Base-by-base conservation (phyloP, 2,329 filamentous ascomycete species). In the Periconia sp. region DNA sequence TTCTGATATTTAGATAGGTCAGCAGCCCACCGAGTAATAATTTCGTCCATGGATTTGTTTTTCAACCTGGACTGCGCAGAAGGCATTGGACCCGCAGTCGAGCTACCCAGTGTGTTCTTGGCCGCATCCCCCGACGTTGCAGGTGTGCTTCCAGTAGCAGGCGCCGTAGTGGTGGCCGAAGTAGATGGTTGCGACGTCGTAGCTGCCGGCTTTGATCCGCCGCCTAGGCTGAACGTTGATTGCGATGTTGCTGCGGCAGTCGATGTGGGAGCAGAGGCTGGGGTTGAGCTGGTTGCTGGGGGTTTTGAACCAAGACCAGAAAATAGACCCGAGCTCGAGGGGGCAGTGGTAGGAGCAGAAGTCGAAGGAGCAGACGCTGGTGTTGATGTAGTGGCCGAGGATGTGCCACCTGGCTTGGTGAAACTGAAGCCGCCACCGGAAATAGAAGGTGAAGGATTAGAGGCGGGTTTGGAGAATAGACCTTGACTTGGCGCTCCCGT, bases 31-130 rank as follows among this genome's bases (percentile, higher is more conserved):
- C 92, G 87, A 3, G 91, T 97, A 61, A 99, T 92, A 59, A 99
- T 97, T 72, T 99, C 94, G 69, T 99, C 94, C 90, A 99, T 97
- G 0, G 93, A 96, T 78, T 96, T 97, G 76, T 97, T 96, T 80
- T 96, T 96, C 37, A 99, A 81, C 27, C 94, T 88, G 3, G 93
- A 94, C 66, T 95, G 86, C 1, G 81, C 77, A 53, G 92, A 88
- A 15, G 94, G 93, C 2, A 87, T 80, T 1, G 92, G 91, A 0
- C 92, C 92, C 33, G 85, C 81, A 3, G 90, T 96, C 1, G 92
- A 95, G 27, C 87, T 85, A 17, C 85, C 86, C 46, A 93, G 76
- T 27, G 71, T 79, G 20, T 52, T 58, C 49, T 68, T 66, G 8
- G 57, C 45, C 42, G 67, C 63, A 54, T 68, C 65, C 18, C 54